phyloP scores from a whole-genome alignment of 1,284 basidiomycete genomes.

The Uromyces viciae-fabae region DNA sequence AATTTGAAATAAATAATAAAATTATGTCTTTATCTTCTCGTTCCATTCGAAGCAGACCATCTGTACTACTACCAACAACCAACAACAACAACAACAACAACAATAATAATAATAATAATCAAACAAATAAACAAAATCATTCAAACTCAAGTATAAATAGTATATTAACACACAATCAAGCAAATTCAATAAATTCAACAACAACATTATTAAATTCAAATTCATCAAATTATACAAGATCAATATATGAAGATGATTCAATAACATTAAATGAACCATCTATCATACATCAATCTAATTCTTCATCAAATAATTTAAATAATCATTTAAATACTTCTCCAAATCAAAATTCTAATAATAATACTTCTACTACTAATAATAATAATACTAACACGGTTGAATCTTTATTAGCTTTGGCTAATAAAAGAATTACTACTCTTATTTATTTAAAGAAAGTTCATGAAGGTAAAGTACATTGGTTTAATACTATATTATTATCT shows the following conservation, averaged over 20 bases:
- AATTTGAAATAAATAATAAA: not conserved
- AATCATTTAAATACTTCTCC: not conserved
- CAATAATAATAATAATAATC: not conserved
- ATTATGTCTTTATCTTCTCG: not conserved
- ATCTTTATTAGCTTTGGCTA: conserved; percentile 66
- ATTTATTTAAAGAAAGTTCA: conserved; percentile 77
- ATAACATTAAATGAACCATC: not conserved
- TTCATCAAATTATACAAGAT: not conserved
- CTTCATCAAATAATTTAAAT: not conserved
- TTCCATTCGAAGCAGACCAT: not conserved
- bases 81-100: too few relatives aligned
- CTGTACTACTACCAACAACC: not conserved
- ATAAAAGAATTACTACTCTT: conserved; percentile 75
- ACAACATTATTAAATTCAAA: too few relatives aligned
- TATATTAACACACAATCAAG: too few relatives aligned
- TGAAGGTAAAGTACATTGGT: conserved; percentile 75
- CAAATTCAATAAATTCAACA: too few relatives aligned
- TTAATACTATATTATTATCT: conserved; percentile 76
- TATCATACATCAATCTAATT: not conserved
- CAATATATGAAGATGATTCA: not conserved
- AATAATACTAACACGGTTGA: conserved; percentile 54
- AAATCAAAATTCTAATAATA: not conserved
- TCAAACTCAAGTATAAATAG: too few relatives aligned
- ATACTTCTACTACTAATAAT: not conserved
- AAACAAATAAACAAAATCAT: too few relatives aligned